Conservation (phyloP, 2,329 filamentous ascomycete genomes). For the Neocatenulostroma microsporum region DNA sequence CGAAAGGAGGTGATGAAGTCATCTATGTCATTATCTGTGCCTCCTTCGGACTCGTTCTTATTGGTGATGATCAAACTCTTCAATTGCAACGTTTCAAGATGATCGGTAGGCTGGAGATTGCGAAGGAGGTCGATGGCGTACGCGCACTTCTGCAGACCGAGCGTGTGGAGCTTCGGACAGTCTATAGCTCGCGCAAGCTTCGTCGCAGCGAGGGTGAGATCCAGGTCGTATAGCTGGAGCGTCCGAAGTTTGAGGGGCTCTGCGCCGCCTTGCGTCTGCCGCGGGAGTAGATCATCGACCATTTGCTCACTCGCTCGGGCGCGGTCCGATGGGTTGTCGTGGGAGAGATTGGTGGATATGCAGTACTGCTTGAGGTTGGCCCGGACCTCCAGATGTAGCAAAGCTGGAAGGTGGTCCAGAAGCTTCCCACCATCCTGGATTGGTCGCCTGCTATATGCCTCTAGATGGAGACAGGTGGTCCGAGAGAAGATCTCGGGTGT, state of each 20-base stretch:
- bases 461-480: too few relatives aligned
- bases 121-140: background rate
- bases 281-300: background rate
- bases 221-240: background rate
- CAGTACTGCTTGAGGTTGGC: background rate
- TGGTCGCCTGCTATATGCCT: too few relatives aligned
- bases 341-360: background rate
- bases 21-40: background rate
- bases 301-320: background rate
- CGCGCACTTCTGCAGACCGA: conserved; percentile 2
- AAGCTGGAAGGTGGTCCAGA: background rate
- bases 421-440: background rate
- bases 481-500: too few relatives aligned
- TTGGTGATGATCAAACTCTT: background rate
- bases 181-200: background rate
- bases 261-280: too few relatives aligned
- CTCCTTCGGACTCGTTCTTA: background rate
- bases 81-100: background rate
- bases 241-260: background rate
- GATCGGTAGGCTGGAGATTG: background rate
- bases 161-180: background rate
- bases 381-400: background rate
- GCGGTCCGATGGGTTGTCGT: background rate
- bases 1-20: conserved; percentile 1
- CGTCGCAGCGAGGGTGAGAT: background rate